These are phyloP conservation scores for Coemansia sp. DNA, from an alignment of 192 early-diverging fungal genomes.

Conservation along the genomic window DNA sequence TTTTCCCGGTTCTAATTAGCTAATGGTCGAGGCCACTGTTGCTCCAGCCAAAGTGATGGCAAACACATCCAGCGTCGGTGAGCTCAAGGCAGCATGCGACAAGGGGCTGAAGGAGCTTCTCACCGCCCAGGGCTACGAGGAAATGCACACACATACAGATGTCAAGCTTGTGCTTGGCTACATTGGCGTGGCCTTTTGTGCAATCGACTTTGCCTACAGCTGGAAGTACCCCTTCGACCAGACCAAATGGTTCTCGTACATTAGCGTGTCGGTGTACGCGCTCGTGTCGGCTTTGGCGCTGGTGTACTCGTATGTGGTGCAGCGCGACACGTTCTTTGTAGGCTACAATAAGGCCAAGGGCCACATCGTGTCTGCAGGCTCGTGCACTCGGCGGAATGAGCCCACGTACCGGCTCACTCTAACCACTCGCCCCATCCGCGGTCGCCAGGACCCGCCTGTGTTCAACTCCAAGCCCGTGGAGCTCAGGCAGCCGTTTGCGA, in stretches of 20 bases:
- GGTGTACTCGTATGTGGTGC: slow-evolving; percentile 59
- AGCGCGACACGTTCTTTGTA: slow-evolving; percentile 67
- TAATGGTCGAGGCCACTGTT: neutral
- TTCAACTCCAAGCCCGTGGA: slow-evolving; percentile 46
- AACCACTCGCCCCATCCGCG: slow-evolving; percentile 49
- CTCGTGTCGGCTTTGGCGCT: slow-evolving; percentile 49
- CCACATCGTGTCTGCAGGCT: slow-evolving; percentile 56
- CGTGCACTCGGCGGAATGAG: slow-evolving; percentile 52
- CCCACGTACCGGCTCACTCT: slow-evolving; percentile 59
- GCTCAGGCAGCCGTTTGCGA: slow-evolving; percentile 56
- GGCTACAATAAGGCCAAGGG: slow-evolving; percentile 60
- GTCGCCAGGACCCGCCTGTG: slow-evolving; percentile 53
- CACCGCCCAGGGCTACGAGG: slow-evolving; percentile 55
- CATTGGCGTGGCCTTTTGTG: slow-evolving; percentile 69
- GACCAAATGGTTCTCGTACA: slow-evolving; percentile 60
- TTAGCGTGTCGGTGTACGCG: slow-evolving; percentile 60
- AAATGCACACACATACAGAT: slow-evolving; percentile 80
- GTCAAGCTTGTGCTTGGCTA: slow-evolving; percentile 81
- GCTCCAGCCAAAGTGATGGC: slow-evolving; percentile 24
- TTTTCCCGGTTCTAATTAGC: neutral
- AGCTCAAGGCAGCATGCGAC: slow-evolving; percentile 67
- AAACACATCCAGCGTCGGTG: slow-evolving; percentile 51
- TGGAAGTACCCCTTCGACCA: slow-evolving; percentile 65
- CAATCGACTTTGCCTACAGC: slow-evolving; percentile 65
- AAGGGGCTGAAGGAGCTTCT: slow-evolving; percentile 57